A percentile compares a stretch with the other conserved stretches of the same genome.
Evolutionary conservation across 2,329 filamentous ascomycete species (phyloP).

Genomic region (Aspergillus alliaceus): DNA sequence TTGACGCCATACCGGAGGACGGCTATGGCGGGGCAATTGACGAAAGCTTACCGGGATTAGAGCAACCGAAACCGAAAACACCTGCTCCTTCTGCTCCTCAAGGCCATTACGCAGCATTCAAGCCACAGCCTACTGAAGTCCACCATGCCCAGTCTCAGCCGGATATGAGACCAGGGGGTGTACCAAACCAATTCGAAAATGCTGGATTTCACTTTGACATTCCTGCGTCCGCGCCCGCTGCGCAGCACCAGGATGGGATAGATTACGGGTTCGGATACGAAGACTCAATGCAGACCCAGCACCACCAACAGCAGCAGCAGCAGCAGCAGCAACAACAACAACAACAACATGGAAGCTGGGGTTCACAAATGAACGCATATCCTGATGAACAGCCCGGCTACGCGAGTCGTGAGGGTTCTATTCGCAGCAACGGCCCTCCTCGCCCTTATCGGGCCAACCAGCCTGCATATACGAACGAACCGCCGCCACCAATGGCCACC

Average conservation of each 20-base stretch:
- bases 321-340: too few relatives aligned
- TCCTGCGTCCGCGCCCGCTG: conserved; percentile 39
- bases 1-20: conserved; percentile 54
- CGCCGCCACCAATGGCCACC: conserved; percentile 9
- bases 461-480: conserved; percentile 19
- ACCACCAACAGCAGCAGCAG: conserved; percentile 15
- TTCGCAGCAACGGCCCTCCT: conserved; percentile 20
- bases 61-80: conserved; percentile 28
- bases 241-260: conserved; percentile 16
- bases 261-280: conserved; percentile 26
- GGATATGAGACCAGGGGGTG: conserved; percentile 36
- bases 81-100: conserved; percentile 19
- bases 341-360: conserved; percentile 13
- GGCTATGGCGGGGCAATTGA: conserved; percentile 27
- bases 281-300: conserved; percentile 16
- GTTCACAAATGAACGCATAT: conserved; percentile 13
- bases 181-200: conserved; percentile 39
- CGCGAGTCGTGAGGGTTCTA: conserved; percentile 8
- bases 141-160: conserved; percentile 48
- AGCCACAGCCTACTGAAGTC: conserved; percentile 28
- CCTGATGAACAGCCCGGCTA: conserved; percentile 8
- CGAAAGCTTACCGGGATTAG: conserved; percentile 35
- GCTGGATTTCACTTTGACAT: conserved; percentile 73
- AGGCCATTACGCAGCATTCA: conserved; percentile 38
- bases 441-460: conserved; percentile 23